Percentiles rank a stretch among this genome's conserved stretches.
Evolutionary conservation across 2,329 filamentous ascomycete species (phyloP).

Genomic region (Fusarium sp.): DNA sequence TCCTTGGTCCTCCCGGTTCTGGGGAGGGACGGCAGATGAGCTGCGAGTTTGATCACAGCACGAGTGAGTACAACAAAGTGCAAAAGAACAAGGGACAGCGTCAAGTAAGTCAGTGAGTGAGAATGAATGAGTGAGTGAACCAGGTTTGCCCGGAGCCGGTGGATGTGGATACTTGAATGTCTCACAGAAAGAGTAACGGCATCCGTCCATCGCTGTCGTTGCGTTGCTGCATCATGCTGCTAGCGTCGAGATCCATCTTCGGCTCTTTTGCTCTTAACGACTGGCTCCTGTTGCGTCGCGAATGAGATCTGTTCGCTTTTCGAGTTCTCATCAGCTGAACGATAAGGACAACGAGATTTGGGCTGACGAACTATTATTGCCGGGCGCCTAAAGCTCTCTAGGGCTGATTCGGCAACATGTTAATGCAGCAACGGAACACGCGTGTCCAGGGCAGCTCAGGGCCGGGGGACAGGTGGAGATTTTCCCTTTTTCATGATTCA

Average conservation of each 20-base stretch:
- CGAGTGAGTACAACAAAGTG: not conserved
- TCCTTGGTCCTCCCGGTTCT: conserved; percentile 15
- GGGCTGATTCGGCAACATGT: conserved; percentile 17
- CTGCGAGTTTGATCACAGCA: conserved; percentile 1
- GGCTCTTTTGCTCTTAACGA: not conserved
- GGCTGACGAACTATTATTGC: not conserved
- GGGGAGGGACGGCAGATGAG: conserved; percentile 16
- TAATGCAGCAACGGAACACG: conserved; percentile 8
- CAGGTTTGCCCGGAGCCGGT: conserved; percentile 10
- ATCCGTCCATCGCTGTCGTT: not conserved
- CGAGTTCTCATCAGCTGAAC: not conserved
- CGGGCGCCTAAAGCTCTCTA: conserved; percentile 9
- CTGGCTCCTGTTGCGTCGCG: not conserved
- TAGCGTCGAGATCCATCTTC: conserved; percentile 14
- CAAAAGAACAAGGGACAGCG: not conserved
- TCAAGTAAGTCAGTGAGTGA: conserved; percentile 5
- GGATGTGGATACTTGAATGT: conserved; percentile 24
- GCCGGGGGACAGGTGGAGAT: conserved; percentile 8
- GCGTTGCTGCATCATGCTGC: conserved; percentile 15
- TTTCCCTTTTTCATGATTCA: conserved; percentile 1
- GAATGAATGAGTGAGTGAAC: conserved; percentile 16
- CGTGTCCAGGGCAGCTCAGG: not conserved
- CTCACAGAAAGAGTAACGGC: conserved; percentile 25
- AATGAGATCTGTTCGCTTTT: not conserved
- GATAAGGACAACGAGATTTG: not conserved